These are phyloP conservation scores for Neoboletus magnificus DNA, from an alignment of 768 basidiomycete genomes.

Conservation along the genomic window DNA sequence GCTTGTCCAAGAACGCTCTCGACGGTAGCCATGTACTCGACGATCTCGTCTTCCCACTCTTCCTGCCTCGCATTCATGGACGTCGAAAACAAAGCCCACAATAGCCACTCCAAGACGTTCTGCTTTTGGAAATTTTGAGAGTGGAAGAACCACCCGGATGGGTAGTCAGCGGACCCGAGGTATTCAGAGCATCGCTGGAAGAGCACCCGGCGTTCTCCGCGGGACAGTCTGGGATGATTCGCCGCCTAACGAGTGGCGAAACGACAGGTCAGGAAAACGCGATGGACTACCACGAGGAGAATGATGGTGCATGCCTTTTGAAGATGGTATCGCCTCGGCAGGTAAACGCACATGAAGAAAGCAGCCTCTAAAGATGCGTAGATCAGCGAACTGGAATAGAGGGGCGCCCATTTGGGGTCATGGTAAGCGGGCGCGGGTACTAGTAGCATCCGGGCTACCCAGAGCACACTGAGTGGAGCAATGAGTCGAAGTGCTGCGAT, in stretches of 20 bases:
- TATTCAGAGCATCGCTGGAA: slow-evolving; percentile 45
- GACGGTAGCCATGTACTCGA: slow-evolving; percentile 41
- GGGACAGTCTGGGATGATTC: slow-evolving; percentile 37
- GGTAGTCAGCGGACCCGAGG: slow-evolving; percentile 24
- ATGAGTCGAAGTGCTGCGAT: slow-evolving; percentile 48
- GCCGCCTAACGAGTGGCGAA: slow-evolving; percentile 26
- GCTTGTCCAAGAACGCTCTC: slow-evolving; percentile 40
- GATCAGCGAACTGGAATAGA: slow-evolving; percentile 18
- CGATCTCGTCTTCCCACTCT: slow-evolving; percentile 51
- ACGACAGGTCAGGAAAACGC: neutral
- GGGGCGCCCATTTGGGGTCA: neutral
- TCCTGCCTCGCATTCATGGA: slow-evolving; percentile 28
- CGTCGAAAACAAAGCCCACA: slow-evolving; percentile 59
- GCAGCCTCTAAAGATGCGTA: slow-evolving; percentile 42
- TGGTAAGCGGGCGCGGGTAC: neutral
- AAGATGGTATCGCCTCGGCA: slow-evolving; percentile 43
- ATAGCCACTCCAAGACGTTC: slow-evolving; percentile 59
- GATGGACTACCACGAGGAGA: neutral
- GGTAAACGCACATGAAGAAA: slow-evolving; percentile 50
- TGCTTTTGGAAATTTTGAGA: slow-evolving; percentile 36
- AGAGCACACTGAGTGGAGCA: slow-evolving; percentile 47
- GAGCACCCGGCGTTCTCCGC: slow-evolving; percentile 42
- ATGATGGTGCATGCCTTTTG: slow-evolving; percentile 38
- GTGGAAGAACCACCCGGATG: slow-evolving; percentile 54
- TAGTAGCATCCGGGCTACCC: slow-evolving; percentile 27